phyloP scores from a whole-genome alignment of 768 basidiomycete genomes.

The Pleurotus tuoliensis region DNA sequence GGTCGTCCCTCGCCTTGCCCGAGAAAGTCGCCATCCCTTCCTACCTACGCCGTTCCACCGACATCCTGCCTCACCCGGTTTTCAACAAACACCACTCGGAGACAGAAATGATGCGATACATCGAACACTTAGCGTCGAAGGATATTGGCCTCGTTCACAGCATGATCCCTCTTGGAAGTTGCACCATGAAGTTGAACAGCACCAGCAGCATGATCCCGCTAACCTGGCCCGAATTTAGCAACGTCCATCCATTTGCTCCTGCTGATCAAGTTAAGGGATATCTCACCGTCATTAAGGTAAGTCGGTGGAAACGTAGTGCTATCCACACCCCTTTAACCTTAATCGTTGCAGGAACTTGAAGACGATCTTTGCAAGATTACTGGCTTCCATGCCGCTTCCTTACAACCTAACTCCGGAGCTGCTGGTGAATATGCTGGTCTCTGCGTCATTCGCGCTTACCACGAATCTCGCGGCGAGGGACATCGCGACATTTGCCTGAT shows the following conservation, averaged over 20 bases:
- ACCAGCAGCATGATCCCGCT: constrained; percentile 97
- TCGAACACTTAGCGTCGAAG: constrained; percentile 90
- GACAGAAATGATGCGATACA: constrained; percentile 97
- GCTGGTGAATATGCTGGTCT: constrained; percentile 98
- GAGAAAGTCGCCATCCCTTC: constrained; percentile 47
- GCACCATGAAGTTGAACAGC: constrained; percentile 98
- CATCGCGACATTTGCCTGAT: constrained; percentile 91
- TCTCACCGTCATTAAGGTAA: constrained; percentile 69
- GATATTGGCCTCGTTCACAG: constrained; percentile 93
- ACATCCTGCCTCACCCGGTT: constrained; percentile 80
- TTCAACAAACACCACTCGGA: constrained; percentile 98
- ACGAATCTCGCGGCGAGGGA: constrained; percentile 80
- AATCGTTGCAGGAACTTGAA: constrained; percentile 70
- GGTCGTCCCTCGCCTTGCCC: constrained; percentile 45
- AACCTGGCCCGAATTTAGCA: constrained; percentile 89
- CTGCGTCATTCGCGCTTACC: constrained; percentile 90
- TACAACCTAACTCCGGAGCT: constrained; percentile 99
- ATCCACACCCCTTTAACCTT: too few species aligned
- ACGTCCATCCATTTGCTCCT: constrained; percentile 92
- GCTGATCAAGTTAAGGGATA: constrained; percentile 89
- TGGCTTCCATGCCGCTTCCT: constrained; percentile 91
- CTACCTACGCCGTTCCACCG: constrained; percentile 54
- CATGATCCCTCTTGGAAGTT: constrained; percentile 95
- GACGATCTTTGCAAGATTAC: constrained; percentile 89
- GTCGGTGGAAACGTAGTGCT: background rate